Evolutionary conservation across 2,329 filamentous ascomycete species (phyloP).

Genomic region (Paecilomyces variotii): DNA sequence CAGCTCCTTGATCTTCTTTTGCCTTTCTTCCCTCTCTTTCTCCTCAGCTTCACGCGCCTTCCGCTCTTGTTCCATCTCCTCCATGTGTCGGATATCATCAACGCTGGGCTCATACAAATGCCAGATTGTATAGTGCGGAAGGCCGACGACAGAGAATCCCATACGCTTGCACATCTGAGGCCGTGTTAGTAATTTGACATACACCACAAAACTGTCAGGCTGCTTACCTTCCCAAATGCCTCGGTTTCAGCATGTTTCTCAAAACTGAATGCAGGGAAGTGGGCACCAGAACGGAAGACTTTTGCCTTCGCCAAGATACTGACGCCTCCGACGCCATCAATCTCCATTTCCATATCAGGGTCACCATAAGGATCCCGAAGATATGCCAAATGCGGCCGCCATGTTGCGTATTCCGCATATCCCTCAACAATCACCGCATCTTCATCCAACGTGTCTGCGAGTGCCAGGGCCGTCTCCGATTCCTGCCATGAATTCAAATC

Average conservation of each 20-base stretch:
- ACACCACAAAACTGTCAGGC: constrained; percentile 3
- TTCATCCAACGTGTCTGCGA: constrained; percentile 92
- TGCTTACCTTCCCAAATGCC: constrained; percentile 86
- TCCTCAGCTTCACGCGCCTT: constrained; percentile 74
- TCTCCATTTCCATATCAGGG: constrained; percentile 99
- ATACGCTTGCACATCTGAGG: constrained; percentile 90
- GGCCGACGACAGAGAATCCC: constrained; percentile 87
- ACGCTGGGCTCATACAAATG: constrained; percentile 99
- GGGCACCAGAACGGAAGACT: constrained; percentile 89
- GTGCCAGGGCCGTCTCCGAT: constrained; percentile 86
- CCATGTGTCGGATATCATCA: constrained; percentile 96
- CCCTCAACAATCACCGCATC: constrained; percentile 98
- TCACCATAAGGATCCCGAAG: constrained; percentile 94
- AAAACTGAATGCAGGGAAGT: constrained; percentile 97
- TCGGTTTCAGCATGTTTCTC: constrained; percentile 98
- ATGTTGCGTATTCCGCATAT: constrained; percentile 97
- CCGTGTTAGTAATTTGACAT: neutral
- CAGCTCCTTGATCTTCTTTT: constrained; percentile 70
- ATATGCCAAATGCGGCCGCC: constrained; percentile 94
- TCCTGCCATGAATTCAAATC: constrained; percentile 99
- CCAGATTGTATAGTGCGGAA: constrained; percentile 98
- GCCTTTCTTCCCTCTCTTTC: constrained; percentile 60
- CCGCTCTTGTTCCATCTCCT: constrained; percentile 90
- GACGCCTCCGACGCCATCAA: constrained; percentile 94
- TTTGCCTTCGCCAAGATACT: constrained; percentile 94